Percentiles rank a stretch among this genome's conserved stretches.
Conservation (phyloP, 2,329 filamentous ascomycete species). For the Blastomyces silverae region DNA sequence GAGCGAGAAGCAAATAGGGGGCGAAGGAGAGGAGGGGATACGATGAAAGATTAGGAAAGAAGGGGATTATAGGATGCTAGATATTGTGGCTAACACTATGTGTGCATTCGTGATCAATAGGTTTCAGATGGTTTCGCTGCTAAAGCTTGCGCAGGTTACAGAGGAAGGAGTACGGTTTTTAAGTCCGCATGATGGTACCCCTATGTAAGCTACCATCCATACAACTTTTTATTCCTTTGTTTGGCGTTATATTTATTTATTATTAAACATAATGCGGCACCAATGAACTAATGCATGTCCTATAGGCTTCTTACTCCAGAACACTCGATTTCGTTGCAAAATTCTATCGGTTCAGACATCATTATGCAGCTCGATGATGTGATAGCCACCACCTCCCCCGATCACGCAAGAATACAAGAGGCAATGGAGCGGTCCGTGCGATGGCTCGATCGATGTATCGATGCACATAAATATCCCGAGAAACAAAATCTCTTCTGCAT, state of each 20-base stretch:
- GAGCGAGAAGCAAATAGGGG: neutral
- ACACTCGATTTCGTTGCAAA: conserved; percentile 92
- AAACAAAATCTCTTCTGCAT: conserved; percentile 96
- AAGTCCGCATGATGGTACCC: conserved; percentile 89
- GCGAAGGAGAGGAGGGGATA: neutral
- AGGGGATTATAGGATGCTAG: neutral
- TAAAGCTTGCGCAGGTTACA: conserved; percentile 87
- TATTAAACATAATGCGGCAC: neutral
- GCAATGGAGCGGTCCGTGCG: conserved; percentile 91
- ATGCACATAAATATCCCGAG: conserved; percentile 74
- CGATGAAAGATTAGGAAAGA: neutral
- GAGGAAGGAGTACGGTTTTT: conserved; percentile 93
- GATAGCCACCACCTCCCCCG: conserved; percentile 89
- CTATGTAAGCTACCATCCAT: conserved; percentile 55
- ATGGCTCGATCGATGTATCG: conserved; percentile 93
- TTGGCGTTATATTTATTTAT: neutral
- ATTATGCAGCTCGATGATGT: conserved; percentile 99
- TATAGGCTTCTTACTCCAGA: conserved; percentile 79
- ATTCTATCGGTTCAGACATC: conserved; percentile 95
- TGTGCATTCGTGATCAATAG: conserved; percentile 43
- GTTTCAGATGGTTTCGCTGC: conserved; percentile 97
- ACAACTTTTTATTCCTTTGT: neutral
- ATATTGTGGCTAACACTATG: conserved; percentile 5
- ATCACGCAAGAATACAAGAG: conserved; percentile 77
- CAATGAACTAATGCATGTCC: conserved; percentile 3